Evolutionary conservation across 78 protist genomes (phyloP).

Genomic region (Dictyostelium citrinum): DNA sequence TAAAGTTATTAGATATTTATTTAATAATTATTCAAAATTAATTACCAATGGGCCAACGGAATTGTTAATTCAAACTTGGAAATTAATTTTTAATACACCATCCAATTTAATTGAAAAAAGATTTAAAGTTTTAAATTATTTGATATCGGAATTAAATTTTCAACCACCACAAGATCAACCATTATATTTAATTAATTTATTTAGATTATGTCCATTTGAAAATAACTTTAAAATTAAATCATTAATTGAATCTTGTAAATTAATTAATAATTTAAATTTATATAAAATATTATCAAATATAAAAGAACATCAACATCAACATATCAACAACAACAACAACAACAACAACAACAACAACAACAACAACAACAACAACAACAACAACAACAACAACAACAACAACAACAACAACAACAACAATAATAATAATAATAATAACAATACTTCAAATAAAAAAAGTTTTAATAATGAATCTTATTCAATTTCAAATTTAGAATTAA

Average conservation of each 20-base stretch:
- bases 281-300: neutral
- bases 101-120: neutral
- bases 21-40: neutral
- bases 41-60: neutral
- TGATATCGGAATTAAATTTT: neutral
- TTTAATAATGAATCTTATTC: neutral
- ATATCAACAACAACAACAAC: neutral
- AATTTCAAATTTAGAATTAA: neutral
- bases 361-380: neutral
- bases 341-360: neutral
- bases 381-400: neutral
- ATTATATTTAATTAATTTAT: neutral
- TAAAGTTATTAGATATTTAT: neutral
- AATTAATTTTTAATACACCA: conserved; percentile 9
- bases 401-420: neutral
- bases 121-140: neutral
- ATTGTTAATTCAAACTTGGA: neutral
- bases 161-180: neutral
- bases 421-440: neutral
- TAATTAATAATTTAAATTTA: neutral
- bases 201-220: conserved; percentile 1
- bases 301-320: neutral
- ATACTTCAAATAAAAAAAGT: neutral
- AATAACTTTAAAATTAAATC: neutral
- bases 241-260: conserved; percentile 6